A percentile compares a stretch with the other conserved stretches of the same genome.
phyloP scores from a whole-genome alignment of 805 yeast species.

The Teunomyces aglyptinius region DNA sequence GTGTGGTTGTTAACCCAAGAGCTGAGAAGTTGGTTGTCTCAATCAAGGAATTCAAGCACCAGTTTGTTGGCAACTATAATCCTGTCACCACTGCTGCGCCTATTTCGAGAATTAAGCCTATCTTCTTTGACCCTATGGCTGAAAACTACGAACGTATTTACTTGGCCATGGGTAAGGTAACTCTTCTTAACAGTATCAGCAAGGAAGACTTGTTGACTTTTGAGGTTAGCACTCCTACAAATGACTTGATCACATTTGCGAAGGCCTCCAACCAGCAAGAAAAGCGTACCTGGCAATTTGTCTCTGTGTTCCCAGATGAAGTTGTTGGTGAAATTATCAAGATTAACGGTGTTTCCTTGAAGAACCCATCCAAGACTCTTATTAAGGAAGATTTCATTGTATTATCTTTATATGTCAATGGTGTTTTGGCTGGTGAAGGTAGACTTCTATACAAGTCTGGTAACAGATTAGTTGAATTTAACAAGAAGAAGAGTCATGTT shows the following conservation, averaged over 20 bases:
- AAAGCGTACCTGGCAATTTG: slow-evolving; percentile 60
- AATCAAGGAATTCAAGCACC: slow-evolving; percentile 68
- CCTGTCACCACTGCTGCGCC: slow-evolving; percentile 45
- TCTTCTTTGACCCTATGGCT: slow-evolving; percentile 62
- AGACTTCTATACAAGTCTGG: slow-evolving; percentile 50
- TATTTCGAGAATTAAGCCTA: slow-evolving; percentile 62
- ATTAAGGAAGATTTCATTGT: slow-evolving; percentile 53
- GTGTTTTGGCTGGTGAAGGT: slow-evolving; percentile 59
- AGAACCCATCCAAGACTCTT: slow-evolving; percentile 30
- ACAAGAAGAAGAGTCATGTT: slow-evolving; percentile 38
- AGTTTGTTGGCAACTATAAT: slow-evolving; percentile 23
- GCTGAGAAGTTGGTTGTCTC: slow-evolving; percentile 69
- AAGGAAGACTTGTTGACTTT: slow-evolving; percentile 50
- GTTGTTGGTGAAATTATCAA: slow-evolving; percentile 68
- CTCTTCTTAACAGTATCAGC: slow-evolving; percentile 24
- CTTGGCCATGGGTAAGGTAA: slow-evolving; percentile 53
- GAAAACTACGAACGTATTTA: slow-evolving; percentile 60
- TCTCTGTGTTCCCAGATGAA: slow-evolving; percentile 71
- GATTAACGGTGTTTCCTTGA: slow-evolving; percentile 53
- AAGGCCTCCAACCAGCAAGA: slow-evolving; percentile 64
- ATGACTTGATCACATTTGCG: slow-evolving; percentile 52
- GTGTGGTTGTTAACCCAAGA: slow-evolving; percentile 78
- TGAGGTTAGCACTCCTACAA: slow-evolving; percentile 52
- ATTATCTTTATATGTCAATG: slow-evolving; percentile 61
- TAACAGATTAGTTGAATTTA: slow-evolving; percentile 47